Evolutionary conservation across 2,329 filamentous ascomycete genomes (phyloP).

Genomic region (Pseudohalonectria lignicola): DNA sequence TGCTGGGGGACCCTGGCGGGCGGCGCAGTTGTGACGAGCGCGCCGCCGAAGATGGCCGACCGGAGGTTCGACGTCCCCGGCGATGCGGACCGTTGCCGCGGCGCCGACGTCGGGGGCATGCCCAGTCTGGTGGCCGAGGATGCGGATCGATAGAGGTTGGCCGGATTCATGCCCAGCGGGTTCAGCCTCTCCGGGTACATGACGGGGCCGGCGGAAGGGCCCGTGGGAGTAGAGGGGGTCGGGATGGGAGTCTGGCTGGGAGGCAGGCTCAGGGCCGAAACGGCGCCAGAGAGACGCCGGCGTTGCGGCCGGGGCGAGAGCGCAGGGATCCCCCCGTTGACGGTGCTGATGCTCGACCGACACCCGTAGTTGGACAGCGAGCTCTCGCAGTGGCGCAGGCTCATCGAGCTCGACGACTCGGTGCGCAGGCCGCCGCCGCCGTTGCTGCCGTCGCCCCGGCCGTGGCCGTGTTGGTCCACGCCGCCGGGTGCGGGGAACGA

Average conservation of each 20-base stretch:
- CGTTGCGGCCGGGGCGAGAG: background rate
- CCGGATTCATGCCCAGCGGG: too few species aligned
- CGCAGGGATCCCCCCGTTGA: background rate
- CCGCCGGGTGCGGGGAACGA: background rate
- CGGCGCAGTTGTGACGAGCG: too few species aligned
- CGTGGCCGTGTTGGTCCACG: background rate
- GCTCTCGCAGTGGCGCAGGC: background rate
- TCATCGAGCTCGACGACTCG: background rate
- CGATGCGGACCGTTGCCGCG: too few species aligned
- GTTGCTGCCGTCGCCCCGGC: background rate
- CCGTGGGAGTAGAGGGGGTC: too few species aligned
- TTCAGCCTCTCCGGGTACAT: too few species aligned
- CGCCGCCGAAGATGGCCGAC: too few species aligned
- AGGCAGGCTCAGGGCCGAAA: background rate
- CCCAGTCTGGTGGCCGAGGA: background rate
- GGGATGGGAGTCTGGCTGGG: background rate
- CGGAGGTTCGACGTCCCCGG: too few species aligned
- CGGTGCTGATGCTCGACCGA: background rate
- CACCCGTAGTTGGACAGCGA: background rate
- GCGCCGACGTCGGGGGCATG: background rate
- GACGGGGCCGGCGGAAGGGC: too few species aligned
- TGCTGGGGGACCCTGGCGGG: background rate
- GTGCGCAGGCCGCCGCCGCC: background rate
- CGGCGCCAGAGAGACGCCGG: background rate
- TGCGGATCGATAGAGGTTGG: background rate